Evolutionary conservation across 2,329 filamentous ascomycete genomes (phyloP).

Genomic region (Neonectria ditissima): DNA sequence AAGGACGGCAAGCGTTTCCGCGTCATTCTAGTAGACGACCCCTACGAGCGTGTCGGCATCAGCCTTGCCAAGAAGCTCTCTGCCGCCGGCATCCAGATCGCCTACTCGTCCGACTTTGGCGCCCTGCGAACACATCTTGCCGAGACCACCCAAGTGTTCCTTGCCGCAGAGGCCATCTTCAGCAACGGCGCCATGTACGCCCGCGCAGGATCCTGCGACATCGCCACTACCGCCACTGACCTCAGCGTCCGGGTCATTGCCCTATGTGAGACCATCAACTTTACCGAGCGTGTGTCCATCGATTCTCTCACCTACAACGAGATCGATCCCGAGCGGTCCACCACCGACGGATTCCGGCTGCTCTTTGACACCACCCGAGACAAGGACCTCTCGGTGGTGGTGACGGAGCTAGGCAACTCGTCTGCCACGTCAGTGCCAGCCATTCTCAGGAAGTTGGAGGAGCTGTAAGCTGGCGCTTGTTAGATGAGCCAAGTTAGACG

Average conservation of each 20-base stretch:
- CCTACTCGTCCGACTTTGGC: slow-evolving; percentile 82
- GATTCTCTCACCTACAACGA: slow-evolving; percentile 97
- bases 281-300: slow-evolving; percentile 84
- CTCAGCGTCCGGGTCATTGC: slow-evolving; percentile 85
- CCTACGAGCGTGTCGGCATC: slow-evolving; percentile 64
- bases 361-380: slow-evolving; percentile 94
- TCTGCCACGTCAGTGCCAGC: slow-evolving; percentile 86
- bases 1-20: slow-evolving; percentile 78
- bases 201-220: slow-evolving; percentile 85
- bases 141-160: slow-evolving; percentile 77
- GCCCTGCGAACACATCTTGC: slow-evolving; percentile 81
- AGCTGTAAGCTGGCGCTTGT: slow-evolving; percentile 55
- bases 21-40: slow-evolving; percentile 85
- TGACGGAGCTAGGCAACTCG: slow-evolving; percentile 90
- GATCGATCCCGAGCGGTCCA: slow-evolving; percentile 79
- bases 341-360: slow-evolving; percentile 67
- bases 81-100: slow-evolving; percentile 77
- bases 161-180: slow-evolving; percentile 95
- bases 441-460: slow-evolving; percentile 68
- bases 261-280: slow-evolving; percentile 95
- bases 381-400: slow-evolving; percentile 86
- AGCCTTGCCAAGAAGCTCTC: slow-evolving; percentile 76
- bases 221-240: slow-evolving; percentile 85
- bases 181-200: slow-evolving; percentile 93
- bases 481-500: slow-evolving; percentile 32